Evolutionary conservation across 306 rosid genomes (phyloP), one percentile per base, ranked within the genome.

Genomic region (Rosa rugosa): DNA sequence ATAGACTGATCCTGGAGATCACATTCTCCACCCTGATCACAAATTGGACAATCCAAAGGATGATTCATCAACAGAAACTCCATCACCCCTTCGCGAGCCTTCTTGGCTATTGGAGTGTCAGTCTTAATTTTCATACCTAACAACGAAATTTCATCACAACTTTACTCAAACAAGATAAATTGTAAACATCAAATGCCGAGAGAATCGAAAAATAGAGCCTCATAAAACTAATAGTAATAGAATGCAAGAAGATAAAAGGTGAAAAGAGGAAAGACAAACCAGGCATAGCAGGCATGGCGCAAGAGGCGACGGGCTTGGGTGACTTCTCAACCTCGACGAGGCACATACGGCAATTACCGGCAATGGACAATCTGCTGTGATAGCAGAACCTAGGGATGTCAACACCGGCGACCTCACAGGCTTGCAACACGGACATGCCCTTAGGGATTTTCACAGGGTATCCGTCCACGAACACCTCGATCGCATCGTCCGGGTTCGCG

Each of bases 221-320:
- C 36, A n/a, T 31, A 31, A 31, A 31, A 31, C 0, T 31, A 31
- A 31, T 31, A 31, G 3, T 1, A 50, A 31, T 31, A 31, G 0
- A 31, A 31, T 31, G 36, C 36, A 31, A 31, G 36, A 31, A 2
- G 3, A 31, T 31, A 31, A 31, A 31, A 50, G 64, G 36, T 78
- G 41, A 38, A 51, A 20, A 25, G 13, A 20, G 53, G 47, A 27
- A 8, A 18, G 49, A 25, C 67, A 12, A 31, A 94, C 98, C 98
- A 76, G 99, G 99, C 78, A 95, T 97, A 66, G 99, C 99, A n/a
- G 99, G 99, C 99, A 95, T 95, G 88, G 99, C 99, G 54, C 99
- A 95, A 68, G 99, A 95, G 66, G 99, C 99, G 60, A 95, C 99
- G 41, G 99, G 99, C 86, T 95, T 95, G 44, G 99, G 99, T 2